Base-by-base conservation (phyloP, 805 yeast genomes). In the Saccharomycopsis sp. region DNA sequence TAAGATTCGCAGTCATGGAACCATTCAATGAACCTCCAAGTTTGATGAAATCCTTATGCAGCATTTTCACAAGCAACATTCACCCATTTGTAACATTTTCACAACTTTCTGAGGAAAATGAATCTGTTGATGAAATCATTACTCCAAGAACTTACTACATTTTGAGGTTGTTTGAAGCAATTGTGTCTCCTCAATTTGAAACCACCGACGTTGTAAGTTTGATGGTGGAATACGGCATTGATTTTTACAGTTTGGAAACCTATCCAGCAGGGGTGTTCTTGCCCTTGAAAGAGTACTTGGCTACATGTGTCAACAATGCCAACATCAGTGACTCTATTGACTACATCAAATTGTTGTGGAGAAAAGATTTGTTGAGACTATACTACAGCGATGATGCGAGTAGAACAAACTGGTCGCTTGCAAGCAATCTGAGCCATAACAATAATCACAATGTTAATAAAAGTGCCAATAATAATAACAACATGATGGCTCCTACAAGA, bases 251-350 rank as follows among this genome's bases (percentile, higher is more conserved):
- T 36, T 56, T 86, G 4, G 83, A 81, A 30, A 71, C 86, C 0
- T 81, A 69, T 50, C 95, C 95, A 0, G 59, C 75, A 2, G 95
- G 95, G 0, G 64, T 87, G 1, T 59, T 70, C 23, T 57, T 81
- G 4, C 85, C 94, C 0, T 57, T 88, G 36, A 73, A 73, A 47
- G 86, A 77, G 44, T 70, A 77, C 1, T 58, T 81, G 13, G 64
- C 68, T 51, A 53, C 55, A 37, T 69, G 77, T 52, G 84, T 71
- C 58, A 72, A 67, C 40, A 64, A 59, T 19, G 69, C 69, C 1
- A 67, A 66, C 26, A 18, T 41, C 4, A 36, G 25, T 16, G 71
- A 62, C 29, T 73, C 69, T 73, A 67, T 59, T 38, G 53, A 40
- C 22, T 61, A 59, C 15, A 44, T 43, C n/a, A 71, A 71, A 12